Base-by-base conservation (phyloP, 305 asterid species). In the Rubia peregrina region DNA sequence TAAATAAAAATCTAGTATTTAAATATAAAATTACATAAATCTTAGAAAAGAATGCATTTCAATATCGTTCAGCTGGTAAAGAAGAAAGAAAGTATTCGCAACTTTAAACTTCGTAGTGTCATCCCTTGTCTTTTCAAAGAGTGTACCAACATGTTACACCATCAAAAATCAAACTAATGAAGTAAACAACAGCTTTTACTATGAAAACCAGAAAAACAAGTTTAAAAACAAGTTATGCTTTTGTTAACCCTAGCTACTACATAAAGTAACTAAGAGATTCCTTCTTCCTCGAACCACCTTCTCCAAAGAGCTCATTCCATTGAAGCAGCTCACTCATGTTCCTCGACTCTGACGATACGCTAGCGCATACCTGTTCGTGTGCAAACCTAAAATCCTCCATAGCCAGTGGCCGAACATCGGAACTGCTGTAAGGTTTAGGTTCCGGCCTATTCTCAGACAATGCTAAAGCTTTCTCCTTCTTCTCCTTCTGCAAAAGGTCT, bases 231-330 rank as follows among this genome's bases (percentile, higher is more conserved):
- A 30, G 26, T 22, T 36, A 2, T 33, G 88, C 98, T 95, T 86
- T 72, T 88, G 89, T 56, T 83, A 83, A 75, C 88, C 85, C 33
- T 30, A 1, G 33, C 33, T 77, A 91, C 44, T 41, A 51, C 22
- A 51, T 0, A 8, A 5, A 51, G 22, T 51, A 51, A 17, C 22
- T 51, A 51, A 51, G 57, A 51, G 9, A 16, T 17, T 4, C 17
- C 10, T 69, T 85, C 82, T 88, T 90, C 86, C 96, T 84, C 2
- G 92, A 88, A 62, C 96, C 95, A 17, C 96, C 96, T 80, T 90
- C 96, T 59, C 96, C 96, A 24, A 88, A 90, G 4, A 90, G 88
- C 59, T 90, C 96, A 61, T 90, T 88, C 96, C 96, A 90, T 68
- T 90, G 95, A 26, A 83, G 79, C 71, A 90, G 95, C 79, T 88